These are phyloP conservation scores for Globisporangium paroecandrum DNA, from an alignment of 352 stramenopile genomes.

Conservation along the genomic window DNA sequence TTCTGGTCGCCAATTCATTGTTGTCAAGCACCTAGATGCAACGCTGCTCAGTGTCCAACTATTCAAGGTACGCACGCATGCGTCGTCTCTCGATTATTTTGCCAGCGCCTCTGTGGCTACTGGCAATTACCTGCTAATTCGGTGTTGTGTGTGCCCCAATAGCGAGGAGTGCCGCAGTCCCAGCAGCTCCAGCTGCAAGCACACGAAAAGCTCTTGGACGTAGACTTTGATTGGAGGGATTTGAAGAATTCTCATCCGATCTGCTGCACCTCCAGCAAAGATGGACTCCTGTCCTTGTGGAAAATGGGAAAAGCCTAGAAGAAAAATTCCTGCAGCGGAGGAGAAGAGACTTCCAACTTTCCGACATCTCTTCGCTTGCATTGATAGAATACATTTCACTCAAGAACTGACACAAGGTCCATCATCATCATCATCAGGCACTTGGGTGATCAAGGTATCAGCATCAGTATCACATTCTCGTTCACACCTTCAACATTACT, in stretches of 20 bases:
- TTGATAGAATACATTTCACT: neutral
- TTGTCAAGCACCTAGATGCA: neutral
- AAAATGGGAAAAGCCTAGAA: neutral
- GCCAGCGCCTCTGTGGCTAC: neutral
- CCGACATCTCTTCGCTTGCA: neutral
- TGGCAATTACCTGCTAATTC: neutral
- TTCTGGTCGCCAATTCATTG: slow-evolving; percentile 6
- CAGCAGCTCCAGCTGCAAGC: neutral
- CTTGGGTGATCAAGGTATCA: too few species aligned
- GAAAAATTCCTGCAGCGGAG: too few species aligned
- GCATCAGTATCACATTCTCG: neutral
- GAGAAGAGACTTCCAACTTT: neutral
- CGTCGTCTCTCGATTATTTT: neutral
- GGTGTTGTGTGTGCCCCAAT: neutral
- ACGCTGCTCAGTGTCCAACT: slow-evolving; percentile 5
- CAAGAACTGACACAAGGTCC: neutral
- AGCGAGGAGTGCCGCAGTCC: slow-evolving; percentile 4
- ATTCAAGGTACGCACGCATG: slow-evolving; percentile 8
- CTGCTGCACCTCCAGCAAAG: neutral
- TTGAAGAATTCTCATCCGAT: neutral
- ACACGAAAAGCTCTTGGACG: neutral
- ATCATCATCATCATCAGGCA: too few species aligned
- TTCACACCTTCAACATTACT: neutral
- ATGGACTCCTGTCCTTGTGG: slow-evolving; percentile 3
- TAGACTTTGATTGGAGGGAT: slow-evolving; percentile 5